Conservation (phyloP, 2,329 filamentous ascomycete genomes). For the Aureobasidium subglaciale region DNA sequence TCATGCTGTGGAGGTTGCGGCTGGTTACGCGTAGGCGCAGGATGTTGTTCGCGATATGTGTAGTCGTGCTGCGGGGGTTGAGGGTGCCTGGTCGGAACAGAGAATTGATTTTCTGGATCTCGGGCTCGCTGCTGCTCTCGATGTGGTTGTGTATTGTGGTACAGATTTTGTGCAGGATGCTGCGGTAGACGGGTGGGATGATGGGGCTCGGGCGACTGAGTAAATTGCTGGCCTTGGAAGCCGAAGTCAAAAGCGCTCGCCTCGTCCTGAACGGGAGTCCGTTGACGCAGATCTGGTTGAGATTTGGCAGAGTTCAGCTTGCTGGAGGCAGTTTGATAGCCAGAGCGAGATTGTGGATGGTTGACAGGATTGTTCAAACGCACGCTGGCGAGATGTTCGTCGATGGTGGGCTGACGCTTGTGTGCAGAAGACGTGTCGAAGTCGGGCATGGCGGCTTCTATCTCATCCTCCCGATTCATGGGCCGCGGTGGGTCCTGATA, state of each 20-base stretch:
- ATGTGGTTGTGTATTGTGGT: not conserved
- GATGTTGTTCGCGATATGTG: not conserved
- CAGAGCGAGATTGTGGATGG: conserved; percentile 24
- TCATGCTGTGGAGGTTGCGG: not conserved
- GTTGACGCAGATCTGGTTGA: not conserved
- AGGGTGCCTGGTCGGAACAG: not conserved
- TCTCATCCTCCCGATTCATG: conserved; percentile 33
- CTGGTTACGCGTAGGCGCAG: not conserved
- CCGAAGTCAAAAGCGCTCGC: conserved; percentile 43
- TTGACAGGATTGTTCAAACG: conserved; percentile 22
- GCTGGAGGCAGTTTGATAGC: conserved; percentile 61
- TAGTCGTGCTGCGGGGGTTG: not conserved
- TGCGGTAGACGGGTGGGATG: not conserved
- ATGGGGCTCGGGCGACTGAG: not conserved
- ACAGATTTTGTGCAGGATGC: conserved; percentile 1
- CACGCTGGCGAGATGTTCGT: conserved; percentile 25
- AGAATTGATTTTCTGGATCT: not conserved
- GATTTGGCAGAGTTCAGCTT: conserved; percentile 34
- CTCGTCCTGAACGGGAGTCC: conserved; percentile 30
- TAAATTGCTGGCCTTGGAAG: conserved; percentile 36
- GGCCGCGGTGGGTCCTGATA: conserved; percentile 30
- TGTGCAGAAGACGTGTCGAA: conserved; percentile 40
- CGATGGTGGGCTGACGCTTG: conserved; percentile 25
- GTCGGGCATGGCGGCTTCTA: conserved; percentile 56
- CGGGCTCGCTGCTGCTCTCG: not conserved